Base-by-base conservation (phyloP, 2,329 filamentous ascomycete species). In the Sphaerulina vaccinii region DNA sequence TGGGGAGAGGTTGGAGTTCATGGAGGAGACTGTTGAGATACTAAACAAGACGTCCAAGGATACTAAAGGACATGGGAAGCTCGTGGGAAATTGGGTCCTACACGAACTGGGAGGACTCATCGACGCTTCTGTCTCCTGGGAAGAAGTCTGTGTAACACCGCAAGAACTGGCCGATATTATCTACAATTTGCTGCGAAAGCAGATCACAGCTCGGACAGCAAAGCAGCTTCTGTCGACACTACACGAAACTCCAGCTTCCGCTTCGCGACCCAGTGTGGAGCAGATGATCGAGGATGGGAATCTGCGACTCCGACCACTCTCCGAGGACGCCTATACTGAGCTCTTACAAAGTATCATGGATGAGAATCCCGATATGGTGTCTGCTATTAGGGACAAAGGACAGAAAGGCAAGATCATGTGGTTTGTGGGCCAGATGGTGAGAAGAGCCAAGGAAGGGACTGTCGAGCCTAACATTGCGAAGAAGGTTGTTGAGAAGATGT, bases 1-100 rank as follows among this genome's bases (percentile, higher is more conserved):
- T 49, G 91, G 91, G 6, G 84, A 84, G 6, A 81, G 91, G 36
- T 73, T 93, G 3, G 85, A 96, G 60, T 96, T 91, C 69, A 95
- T 90, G 65, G 85, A 87, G 64, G 78, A 81, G 21, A 81, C 89
- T 0, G 75, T 88, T 1, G 73, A 77, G 2, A 66, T 68, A 1
- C 63, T 85, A 1, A 32, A 39, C 10, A 16, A 21, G 15, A 16
- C 11, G 56, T 37, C 46, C 55, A 40, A 61, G 41, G 46, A 62
- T 16, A 29, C 35, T 22, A 62, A 62, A 11, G 66, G 68, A 29
- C 57, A 75, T 23, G 75, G 79, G 13, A 80, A 76, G 54, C 64
- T 74, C 3, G 76, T 75, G 4, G 80, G 76, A n/a, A 86, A 86
- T 58, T 86, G 83, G 76, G 70, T 78, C 1, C 64, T 80, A 6